Evolutionary conservation across 2,329 filamentous ascomycete species (phyloP).

Genomic region (Trichoderma asperellum): DNA sequence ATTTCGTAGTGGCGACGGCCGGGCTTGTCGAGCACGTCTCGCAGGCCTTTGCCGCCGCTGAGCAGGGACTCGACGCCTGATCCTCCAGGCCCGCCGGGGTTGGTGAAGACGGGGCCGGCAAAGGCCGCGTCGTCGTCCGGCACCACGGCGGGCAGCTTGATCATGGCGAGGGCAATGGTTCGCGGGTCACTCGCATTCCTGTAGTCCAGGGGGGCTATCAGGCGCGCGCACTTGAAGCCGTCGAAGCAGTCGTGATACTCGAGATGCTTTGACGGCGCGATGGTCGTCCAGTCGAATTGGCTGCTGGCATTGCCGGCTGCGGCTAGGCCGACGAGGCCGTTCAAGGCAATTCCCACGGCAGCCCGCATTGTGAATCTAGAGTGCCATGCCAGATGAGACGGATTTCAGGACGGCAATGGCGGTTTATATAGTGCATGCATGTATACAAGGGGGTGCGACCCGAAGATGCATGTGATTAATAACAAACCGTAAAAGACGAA

Average conservation of each 20-base stretch:
- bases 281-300: constrained; percentile 43
- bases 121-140: constrained; percentile 43
- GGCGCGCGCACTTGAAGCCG: constrained; percentile 46
- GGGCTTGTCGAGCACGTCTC: constrained; percentile 33
- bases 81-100: constrained; percentile 51
- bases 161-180: constrained; percentile 46
- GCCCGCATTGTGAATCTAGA: not conserved
- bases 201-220: constrained; percentile 51
- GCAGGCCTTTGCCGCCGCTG: constrained; percentile 26
- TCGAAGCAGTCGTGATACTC: constrained; percentile 47
- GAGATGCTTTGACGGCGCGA: constrained; percentile 43
- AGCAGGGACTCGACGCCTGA: constrained; percentile 44
- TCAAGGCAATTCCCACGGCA: not conserved
- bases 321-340: not conserved
- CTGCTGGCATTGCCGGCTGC: not conserved
- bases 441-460: not conserved
- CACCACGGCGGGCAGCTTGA: constrained; percentile 47
- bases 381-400: not conserved
- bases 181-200: constrained; percentile 35
- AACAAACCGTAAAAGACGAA: not conserved
- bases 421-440: not conserved
- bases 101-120: constrained; percentile 48
- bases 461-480: not conserved
- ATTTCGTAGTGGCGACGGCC: constrained; percentile 45
- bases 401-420: not conserved